A percentile compares a stretch with the other conserved stretches of the same genome.
These are phyloP conservation scores for Penicillium brevicompactum DNA, from an alignment of 2,329 filamentous ascomycete species.

Conservation along the genomic window DNA sequence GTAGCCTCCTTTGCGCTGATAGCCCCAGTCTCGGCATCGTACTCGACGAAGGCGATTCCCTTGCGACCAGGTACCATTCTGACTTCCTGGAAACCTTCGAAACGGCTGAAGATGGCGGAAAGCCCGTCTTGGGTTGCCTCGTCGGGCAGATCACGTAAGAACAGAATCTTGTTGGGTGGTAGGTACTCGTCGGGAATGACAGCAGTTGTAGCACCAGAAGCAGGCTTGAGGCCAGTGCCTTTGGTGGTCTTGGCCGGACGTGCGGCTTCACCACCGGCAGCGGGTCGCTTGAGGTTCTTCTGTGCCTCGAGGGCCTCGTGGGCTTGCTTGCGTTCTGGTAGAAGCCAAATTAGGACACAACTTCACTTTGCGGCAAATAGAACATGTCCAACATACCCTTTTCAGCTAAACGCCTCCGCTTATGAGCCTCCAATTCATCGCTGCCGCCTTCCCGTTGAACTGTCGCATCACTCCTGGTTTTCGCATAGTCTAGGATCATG, in stretches of 20 bases:
- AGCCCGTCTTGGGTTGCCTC: constrained; percentile 81
- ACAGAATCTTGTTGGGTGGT: constrained; percentile 94
- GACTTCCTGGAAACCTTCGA: constrained; percentile 93
- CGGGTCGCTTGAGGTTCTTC: constrained; percentile 70
- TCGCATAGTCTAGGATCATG: constrained; percentile 81
- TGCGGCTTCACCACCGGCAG: constrained; percentile 48
- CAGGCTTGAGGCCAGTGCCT: constrained; percentile 75
- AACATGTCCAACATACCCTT: constrained; percentile 65
- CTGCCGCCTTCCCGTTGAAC: constrained; percentile 72
- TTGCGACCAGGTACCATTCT: constrained; percentile 81
- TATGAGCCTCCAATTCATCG: constrained; percentile 86
- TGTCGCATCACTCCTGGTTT: constrained; percentile 82
- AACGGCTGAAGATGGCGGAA: constrained; percentile 78
- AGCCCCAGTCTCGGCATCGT: constrained; percentile 84
- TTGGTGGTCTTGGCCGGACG: constrained; percentile 71
- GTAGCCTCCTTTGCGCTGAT: constrained; percentile 94
- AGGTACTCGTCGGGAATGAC: constrained; percentile 97
- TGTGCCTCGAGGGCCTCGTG: constrained; percentile 76
- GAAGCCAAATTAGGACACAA: constrained; percentile 7
- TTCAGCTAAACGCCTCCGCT: constrained; percentile 79
- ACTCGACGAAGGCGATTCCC: constrained; percentile 95
- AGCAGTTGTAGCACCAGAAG: constrained; percentile 65
- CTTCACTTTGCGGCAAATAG: neutral
- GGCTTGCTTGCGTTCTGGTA: constrained; percentile 74
- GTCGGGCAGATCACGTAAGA: constrained; percentile 88